phyloP scores from a whole-genome alignment of 495 filamentous ascomycete genomes.

The Parmelia sp. region DNA sequence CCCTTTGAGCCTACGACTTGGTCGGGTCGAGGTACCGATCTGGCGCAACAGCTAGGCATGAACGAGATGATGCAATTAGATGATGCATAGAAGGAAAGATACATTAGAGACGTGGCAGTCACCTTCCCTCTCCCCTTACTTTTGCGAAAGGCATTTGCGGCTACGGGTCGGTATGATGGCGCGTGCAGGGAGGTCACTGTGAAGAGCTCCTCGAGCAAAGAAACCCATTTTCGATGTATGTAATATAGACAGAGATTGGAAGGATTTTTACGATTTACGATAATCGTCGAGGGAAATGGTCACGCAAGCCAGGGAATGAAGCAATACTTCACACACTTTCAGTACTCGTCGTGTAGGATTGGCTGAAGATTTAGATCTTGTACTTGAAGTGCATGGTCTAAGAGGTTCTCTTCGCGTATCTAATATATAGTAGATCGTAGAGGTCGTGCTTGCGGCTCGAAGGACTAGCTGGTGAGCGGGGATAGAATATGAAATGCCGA shows the following conservation, averaged over 20 bases:
- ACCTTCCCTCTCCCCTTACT: not conserved
- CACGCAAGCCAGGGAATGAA: not conserved
- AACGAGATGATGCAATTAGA: constrained; percentile 24
- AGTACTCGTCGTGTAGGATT: not conserved
- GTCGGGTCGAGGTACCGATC: constrained; percentile 21
- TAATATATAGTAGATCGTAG: too few relatives aligned
- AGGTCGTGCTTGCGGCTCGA: too few relatives aligned
- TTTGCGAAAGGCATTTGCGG: not conserved
- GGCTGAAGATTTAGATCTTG: not conserved
- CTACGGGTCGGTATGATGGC: not conserved
- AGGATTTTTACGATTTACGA: constrained; percentile 5
- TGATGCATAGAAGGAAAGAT: constrained; percentile 17
- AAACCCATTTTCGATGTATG: constrained; percentile 15
- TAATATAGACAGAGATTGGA: constrained; percentile 8
- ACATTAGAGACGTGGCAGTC: not conserved
- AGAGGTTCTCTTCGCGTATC: too few relatives aligned
- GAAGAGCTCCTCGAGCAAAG: not conserved
- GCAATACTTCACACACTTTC: not conserved
- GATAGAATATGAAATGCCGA: not conserved
- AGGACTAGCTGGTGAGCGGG: too few relatives aligned
- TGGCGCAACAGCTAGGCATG: constrained; percentile 24
- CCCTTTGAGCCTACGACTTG: constrained; percentile 23
- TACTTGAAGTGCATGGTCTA: too few relatives aligned
- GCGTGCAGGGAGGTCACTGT: not conserved
- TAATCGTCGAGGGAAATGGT: not conserved